Evolutionary conservation across 208 protist species (phyloP).

Genomic region (Angomonas desouzai): DNA sequence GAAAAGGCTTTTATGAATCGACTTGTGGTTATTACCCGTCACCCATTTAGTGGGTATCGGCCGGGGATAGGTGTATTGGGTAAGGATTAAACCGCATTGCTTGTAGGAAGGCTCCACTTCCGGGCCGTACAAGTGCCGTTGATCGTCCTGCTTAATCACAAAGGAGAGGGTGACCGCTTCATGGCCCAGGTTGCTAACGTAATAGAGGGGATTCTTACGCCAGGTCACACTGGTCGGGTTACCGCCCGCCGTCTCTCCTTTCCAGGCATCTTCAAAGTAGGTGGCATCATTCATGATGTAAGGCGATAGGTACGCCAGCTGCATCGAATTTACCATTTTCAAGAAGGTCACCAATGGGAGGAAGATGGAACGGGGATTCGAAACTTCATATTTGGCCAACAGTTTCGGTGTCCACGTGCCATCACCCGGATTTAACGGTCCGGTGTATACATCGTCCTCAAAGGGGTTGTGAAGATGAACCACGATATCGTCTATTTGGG

Average conservation of each 20-base stretch:
- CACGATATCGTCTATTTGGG: slow-evolving; percentile 51
- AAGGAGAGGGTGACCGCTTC: slow-evolving; percentile 27
- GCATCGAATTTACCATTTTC: slow-evolving; percentile 44
- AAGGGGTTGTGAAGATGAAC: slow-evolving; percentile 77
- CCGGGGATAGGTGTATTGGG: slow-evolving; percentile 29
- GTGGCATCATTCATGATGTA: slow-evolving; percentile 26
- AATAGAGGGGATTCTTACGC: slow-evolving; percentile 76
- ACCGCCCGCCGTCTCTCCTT: slow-evolving; percentile 44
- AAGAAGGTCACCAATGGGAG: slow-evolving; percentile 50
- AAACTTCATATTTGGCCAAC: slow-evolving; percentile 32
- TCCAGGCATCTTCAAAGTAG: slow-evolving; percentile 48
- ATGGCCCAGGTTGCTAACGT: slow-evolving; percentile 45
- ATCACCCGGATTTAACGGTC: slow-evolving; percentile 51
- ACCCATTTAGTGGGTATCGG: slow-evolving; percentile 61
- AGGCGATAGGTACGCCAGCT: slow-evolving; percentile 48
- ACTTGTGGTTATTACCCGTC: slow-evolving; percentile 73
- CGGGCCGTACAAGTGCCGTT: slow-evolving; percentile 43
- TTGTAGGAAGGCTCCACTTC: slow-evolving; percentile 41
- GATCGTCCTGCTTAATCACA: slow-evolving; percentile 54
- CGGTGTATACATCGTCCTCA: slow-evolving; percentile 71
- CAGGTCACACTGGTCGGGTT: slow-evolving; percentile 64
- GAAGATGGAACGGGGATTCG: slow-evolving; percentile 52
- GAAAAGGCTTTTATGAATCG: slow-evolving; percentile 68
- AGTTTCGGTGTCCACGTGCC: slow-evolving; percentile 42
- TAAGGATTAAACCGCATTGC: slow-evolving; percentile 68